Evolutionary conservation across 2,329 filamentous ascomycete genomes (phyloP), one percentile per base, ranked within the genome.

Genomic region (Lachnellula occidentalis): DNA sequence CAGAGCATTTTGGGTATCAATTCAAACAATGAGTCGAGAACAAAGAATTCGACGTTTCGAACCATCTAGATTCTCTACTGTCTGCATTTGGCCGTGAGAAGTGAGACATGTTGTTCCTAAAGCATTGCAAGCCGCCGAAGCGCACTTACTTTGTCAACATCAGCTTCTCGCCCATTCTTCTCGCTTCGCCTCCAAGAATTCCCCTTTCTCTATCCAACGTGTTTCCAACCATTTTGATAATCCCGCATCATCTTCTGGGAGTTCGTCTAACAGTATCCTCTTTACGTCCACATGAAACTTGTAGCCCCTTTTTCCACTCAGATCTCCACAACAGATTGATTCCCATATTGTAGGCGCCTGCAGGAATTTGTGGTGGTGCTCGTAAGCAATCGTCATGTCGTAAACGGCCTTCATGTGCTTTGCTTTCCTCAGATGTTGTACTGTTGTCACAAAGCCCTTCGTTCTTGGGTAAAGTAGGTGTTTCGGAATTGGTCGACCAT

Each of bases 381-480:
- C 73, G 66, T 82, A 81, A 49, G 77, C 76, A 60, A 82, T 77
- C 3, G 78, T 76, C 48, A 82, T 68, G 62, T 82, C 77, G 66
- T 82, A 81, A 19, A 81, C 74, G 8, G 78, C 78, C 61, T 74
- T 77, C 46, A 81, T 70, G 46, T 81, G 78, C 15, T 74, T 69
- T 15, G 77, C 72, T 54, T 72, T 71, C 45, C 78, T 68, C 50
- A 85, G 70, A 54, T 81, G 76, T 65, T 80, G 76, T 11, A 84
- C 78, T 1, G 78, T 81, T 27, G 79, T 76, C 47, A 83, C 73
- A 66, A 86, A 85, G 49, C 81, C 81, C 65, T 80, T 83, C 19
- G 77, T 82, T 34, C 80, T 75, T 21, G 81, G 81, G 61, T 83
- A 83, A 17, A 85, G 73, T 12, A 82, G 73, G 67, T 86, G 78